Percentiles rank a stretch among this genome's conserved stretches.
phyloP scores from a whole-genome alignment of 495 filamentous ascomycete species.

The Neurospora hispaniola region DNA sequence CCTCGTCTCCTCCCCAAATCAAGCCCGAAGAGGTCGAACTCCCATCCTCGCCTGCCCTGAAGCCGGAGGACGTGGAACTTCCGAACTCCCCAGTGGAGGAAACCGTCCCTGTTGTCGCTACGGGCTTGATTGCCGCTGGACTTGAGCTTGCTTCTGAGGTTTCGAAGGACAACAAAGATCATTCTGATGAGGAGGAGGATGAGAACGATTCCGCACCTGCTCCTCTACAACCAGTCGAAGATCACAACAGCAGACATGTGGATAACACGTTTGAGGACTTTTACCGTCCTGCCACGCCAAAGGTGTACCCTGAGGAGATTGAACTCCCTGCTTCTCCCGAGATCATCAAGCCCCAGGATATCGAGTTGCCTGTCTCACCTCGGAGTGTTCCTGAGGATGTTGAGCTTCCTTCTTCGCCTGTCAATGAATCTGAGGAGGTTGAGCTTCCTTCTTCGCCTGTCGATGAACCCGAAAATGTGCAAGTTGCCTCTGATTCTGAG shows the following conservation, averaged over 20 bases:
- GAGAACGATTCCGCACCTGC: background rate
- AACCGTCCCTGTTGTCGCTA: background rate
- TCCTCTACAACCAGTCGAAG: background rate
- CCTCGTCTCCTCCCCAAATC: background rate
- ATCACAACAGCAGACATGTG: background rate
- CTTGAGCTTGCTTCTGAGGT: background rate
- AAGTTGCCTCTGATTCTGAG: too few species aligned
- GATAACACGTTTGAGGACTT: background rate
- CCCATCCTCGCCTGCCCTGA: background rate
- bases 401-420: too few species aligned
- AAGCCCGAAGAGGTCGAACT: background rate
- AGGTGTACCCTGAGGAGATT: background rate
- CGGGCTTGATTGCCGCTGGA: background rate
- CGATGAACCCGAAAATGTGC: too few species aligned
- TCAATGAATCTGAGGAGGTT: too few species aligned
- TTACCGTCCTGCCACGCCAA: background rate
- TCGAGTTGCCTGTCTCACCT: background rate
- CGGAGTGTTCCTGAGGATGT: background rate
- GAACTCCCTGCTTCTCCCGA: background rate
- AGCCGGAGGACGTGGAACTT: background rate
- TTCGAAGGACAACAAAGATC: background rate
- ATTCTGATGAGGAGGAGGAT: background rate
- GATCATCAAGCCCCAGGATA: background rate
- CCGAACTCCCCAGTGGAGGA: background rate
- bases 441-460: too few species aligned